Base-by-base conservation (phyloP, 306 rosid genomes). In the Ochetophila trinervis region DNA sequence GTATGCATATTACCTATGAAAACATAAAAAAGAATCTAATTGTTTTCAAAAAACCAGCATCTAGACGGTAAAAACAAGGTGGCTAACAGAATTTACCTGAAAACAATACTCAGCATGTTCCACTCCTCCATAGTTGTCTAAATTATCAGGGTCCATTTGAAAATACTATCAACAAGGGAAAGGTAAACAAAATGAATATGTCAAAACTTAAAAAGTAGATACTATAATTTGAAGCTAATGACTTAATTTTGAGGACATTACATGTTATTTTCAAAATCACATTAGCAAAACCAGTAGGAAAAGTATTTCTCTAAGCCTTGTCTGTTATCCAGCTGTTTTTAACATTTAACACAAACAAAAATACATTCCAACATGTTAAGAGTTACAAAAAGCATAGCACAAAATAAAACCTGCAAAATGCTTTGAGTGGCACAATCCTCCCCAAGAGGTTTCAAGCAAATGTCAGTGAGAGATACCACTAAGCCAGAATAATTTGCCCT, bases 381-480 rank as follows among this genome's bases (percentile, higher is more conserved):
- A 11, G n/a, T 44, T 13, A 21, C 14, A 32, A 42, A 19, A 19
- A 57, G 52, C 57, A 40, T 19, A 22, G 2, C 23, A 32, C 18
- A 10, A 12, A 40, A 53, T 34, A 22, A 42, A 27, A 92, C 98
- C 96, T 92, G 98, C 75, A 92, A 76, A 92, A 92, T 87, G 78
- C 92, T 89, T 82, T 92, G 96, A 67, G 91, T 87, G 64, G 96
- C 98, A 92, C 98, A 92, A 74, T 87, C 98, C 60, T 89, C 82
- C 40, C 87, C 98, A 5, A 92, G 82, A 67, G 98, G 98, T 85
- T 84, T 89, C 88, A 92, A 62, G 88, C 98, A 92, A 77, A 92
- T 92, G 80, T 89, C 98, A 72, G 72, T 76, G 24, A 92, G 75
- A 66, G 95, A 76, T 69, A 92, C 88, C 30, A 78, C 18, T 37